A percentile compares a stretch with the other conserved stretches of the same genome.
Evolutionary conservation across 768 basidiomycete species (phyloP).

Genomic region (Obba rivulosa): DNA sequence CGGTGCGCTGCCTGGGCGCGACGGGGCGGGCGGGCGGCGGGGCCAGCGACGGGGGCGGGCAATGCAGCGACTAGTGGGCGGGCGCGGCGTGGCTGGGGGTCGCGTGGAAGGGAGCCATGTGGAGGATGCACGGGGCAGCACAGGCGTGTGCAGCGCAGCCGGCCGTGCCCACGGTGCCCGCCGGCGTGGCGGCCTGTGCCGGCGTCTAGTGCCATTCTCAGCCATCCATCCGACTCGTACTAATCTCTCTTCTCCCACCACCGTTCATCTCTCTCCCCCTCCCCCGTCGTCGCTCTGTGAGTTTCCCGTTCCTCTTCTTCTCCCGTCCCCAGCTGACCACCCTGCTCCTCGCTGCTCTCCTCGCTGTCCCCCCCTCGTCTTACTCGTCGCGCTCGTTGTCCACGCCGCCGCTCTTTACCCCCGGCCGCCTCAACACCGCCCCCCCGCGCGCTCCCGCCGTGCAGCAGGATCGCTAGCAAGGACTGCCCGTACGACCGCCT

Average conservation of each 20-base stretch:
- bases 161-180: conserved; percentile 17
- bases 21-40: too few species aligned
- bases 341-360: neutral
- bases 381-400: conserved; percentile 10
- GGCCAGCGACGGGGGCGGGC: too few species aligned
- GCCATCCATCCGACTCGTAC: conserved; percentile 6
- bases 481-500: conserved; percentile 13
- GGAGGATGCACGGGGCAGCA: neutral
- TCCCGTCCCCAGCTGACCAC: conserved; percentile 2
- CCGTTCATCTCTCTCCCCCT: conserved; percentile 7
- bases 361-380: too few species aligned
- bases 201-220: conserved; percentile 2
- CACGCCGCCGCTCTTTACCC: neutral
- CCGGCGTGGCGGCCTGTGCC: conserved; percentile 16
- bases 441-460: conserved; percentile 15
- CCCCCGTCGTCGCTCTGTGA: conserved; percentile 9
- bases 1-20: too few species aligned
- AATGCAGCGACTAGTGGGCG: too few species aligned
- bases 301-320: conserved; percentile 3
- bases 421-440: conserved; percentile 9
- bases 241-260: conserved; percentile 8
- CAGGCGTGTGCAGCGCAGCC: conserved; percentile 10
- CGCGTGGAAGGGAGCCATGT: too few species aligned
- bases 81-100: too few species aligned
- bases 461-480: conserved; percentile 17